Base-by-base conservation (phyloP, 345 rosid genomes). In the Pistacia atlantica region DNA sequence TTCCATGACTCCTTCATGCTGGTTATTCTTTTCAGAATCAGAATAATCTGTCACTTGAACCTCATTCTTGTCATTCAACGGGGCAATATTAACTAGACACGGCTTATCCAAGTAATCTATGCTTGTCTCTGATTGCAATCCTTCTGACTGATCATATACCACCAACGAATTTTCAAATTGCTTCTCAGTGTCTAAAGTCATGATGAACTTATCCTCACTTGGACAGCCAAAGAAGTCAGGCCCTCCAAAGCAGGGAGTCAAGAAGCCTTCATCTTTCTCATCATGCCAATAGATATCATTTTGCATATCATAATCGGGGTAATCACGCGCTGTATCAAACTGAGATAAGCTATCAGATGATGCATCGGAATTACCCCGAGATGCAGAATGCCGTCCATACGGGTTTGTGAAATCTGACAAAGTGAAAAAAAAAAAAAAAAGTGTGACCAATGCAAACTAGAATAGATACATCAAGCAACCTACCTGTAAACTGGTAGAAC, bases 261-360 rank as follows among this genome's bases (percentile, higher is more conserved):
- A 67, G 80, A 92, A 90, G 33, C 91, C 94, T 31, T 88, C 97
- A 37, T 87, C 92, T 82, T 84, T 88, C 62, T 89, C 92, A 33
- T 90, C 90, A 5, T 83, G 76, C 82, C 86, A 86, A 77, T 78
- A 82, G 37, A 84, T 74, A 84, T 90, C 97, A 67, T 87, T 88
- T 85, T 90, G 93, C 83, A 84, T 76, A 65, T 89, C 92, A 8
- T 77, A 79, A 82, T 90, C 97, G 2, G 86, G 87, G 73, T 91
- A 93, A 22, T 91, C 89, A 0, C 97, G 91, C 17, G 99, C 97
- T 0, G 99, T 93, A 18, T 91, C 98, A 77, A 96, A 96, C 61
- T 93, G 92, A 77, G 99, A 90, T 81, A 87, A 77, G 37, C 86
- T 81, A 68, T 85, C 92, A 0, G 99, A 93, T 46, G 98, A 92